Evolutionary conservation across 2,329 filamentous ascomycete genomes (phyloP).

Genomic region (Parastagonospora nodorum): DNA sequence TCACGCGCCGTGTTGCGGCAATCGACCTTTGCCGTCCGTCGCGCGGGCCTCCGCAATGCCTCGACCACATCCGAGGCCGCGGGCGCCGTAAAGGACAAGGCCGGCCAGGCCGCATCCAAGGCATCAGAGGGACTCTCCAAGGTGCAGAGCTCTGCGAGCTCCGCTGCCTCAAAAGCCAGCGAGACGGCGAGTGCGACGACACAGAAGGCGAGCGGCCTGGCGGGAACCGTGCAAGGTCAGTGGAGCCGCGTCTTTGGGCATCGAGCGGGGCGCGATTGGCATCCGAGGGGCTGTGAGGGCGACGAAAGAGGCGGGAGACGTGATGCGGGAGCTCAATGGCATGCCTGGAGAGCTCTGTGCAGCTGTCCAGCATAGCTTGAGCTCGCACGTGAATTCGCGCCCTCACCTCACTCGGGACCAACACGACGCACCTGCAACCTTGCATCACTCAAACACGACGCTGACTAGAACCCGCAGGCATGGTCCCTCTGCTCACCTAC

Average conservation of each 20-base stretch:
- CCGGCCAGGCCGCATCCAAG: conserved; percentile 70
- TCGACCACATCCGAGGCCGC: conserved; percentile 56
- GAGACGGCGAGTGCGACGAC: conserved; percentile 49
- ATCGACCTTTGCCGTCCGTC: conserved; percentile 49
- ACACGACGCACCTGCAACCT: not conserved
- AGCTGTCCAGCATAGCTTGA: conserved; percentile 15
- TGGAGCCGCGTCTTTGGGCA: conserved; percentile 19
- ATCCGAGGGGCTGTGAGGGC: not conserved
- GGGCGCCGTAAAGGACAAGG: conserved; percentile 53
- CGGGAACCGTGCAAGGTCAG: conserved; percentile 87
- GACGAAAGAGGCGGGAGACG: not conserved
- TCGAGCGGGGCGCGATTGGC: conserved; percentile 12
- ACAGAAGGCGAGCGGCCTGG: conserved; percentile 70
- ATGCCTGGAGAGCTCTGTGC: conserved; percentile 8
- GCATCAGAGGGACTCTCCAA: conserved; percentile 82
- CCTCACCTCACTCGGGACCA: not conserved
- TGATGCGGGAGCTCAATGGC: conserved; percentile 20
- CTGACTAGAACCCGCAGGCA: conserved; percentile 60
- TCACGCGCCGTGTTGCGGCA: conserved; percentile 54
- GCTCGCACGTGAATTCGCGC: conserved; percentile 1
- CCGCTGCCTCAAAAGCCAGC: conserved; percentile 70
- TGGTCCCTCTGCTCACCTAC: conserved; percentile 86
- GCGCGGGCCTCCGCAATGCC: conserved; percentile 54
- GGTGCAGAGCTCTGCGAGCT: conserved; percentile 79
- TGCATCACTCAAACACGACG: not conserved